phyloP scores from a whole-genome alignment of 1,284 basidiomycete genomes.

The Flammula alnicola region DNA sequence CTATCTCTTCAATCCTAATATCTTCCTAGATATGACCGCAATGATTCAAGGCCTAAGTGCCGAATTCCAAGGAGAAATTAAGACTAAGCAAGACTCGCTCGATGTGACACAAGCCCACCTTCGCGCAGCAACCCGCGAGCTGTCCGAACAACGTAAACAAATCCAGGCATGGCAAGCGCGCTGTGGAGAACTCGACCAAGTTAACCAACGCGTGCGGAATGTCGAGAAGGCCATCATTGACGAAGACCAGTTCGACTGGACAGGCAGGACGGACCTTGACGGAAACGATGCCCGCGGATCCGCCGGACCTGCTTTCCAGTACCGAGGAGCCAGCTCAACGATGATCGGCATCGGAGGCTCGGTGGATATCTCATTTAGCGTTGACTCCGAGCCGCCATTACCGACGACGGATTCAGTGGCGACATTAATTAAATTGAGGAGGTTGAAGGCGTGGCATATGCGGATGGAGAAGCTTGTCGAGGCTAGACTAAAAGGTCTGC shows the following conservation, averaged over 20 bases:
- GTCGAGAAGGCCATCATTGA: constrained; percentile 78
- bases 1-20: constrained; percentile 9
- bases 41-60: constrained; percentile 81
- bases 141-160: constrained; percentile 88
- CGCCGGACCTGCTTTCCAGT: constrained; percentile 62
- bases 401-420: constrained; percentile 62
- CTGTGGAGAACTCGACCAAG: constrained; percentile 78
- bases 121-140: constrained; percentile 86
- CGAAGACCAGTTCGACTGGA: constrained; percentile 87
- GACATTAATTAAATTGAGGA: constrained; percentile 70
- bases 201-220: constrained; percentile 78
- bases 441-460: constrained; percentile 83
- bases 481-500: constrained; percentile 69
- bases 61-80: constrained; percentile 86
- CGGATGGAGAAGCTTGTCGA: constrained; percentile 79
- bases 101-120: constrained; percentile 88
- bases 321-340: constrained; percentile 66
- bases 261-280: constrained; percentile 75
- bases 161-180: constrained; percentile 75
- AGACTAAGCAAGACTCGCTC: constrained; percentile 85
- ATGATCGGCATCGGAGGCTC: constrained; percentile 57
- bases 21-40: constrained; percentile 72
- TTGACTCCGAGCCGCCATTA: constrained; percentile 69
- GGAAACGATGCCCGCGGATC: constrained; percentile 54
- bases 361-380: constrained; percentile 61